A percentile compares a stretch with the other conserved stretches of the same genome.
phyloP scores from a whole-genome alignment of 2,329 filamentous ascomycete species.

The Mycosphaerella sp. region DNA sequence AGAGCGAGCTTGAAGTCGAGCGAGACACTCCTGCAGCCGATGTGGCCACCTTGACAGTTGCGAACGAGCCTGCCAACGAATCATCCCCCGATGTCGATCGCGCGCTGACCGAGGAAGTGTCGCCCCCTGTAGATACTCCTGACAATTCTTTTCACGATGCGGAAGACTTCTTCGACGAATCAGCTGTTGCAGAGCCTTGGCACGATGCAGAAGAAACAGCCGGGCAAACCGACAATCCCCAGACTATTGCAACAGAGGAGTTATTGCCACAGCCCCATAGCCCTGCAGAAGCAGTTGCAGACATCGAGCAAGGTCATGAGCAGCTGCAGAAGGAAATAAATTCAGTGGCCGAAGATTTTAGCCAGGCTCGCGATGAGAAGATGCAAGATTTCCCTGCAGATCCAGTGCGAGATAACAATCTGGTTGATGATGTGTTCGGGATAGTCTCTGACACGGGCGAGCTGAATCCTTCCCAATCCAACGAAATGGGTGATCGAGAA shows the following conservation, averaged over 20 bases:
- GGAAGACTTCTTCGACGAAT: slow-evolving; percentile 8
- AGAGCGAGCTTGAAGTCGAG: background rate
- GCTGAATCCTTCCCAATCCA: slow-evolving; percentile 3
- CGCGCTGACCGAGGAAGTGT: slow-evolving; percentile 3
- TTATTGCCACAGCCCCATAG: background rate
- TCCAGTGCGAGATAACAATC: slow-evolving; percentile 1
- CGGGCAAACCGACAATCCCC: background rate
- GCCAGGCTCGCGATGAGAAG: slow-evolving; percentile 1
- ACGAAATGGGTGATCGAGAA: background rate
- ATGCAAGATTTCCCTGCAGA: background rate
- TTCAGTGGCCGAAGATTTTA: background rate
- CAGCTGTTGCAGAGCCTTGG: slow-evolving; percentile 3
- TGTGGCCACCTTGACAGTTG: background rate
- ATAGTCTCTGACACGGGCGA: slow-evolving; percentile 6
- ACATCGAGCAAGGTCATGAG: background rate
- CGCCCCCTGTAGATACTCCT: slow-evolving; percentile 6
- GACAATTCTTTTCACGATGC: slow-evolving; percentile 14
- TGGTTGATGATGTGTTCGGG: slow-evolving; percentile 14
- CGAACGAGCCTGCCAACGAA: slow-evolving; percentile 4
- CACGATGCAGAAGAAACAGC: slow-evolving; percentile 7
- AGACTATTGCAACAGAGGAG: background rate
- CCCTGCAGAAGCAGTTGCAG: background rate
- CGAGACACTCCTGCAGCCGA: background rate
- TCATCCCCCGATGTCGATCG: slow-evolving; percentile 1
- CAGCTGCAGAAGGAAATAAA: background rate